Conservation (phyloP, 1,284 basidiomycete genomes). For the Cryptococcus wingfieldii region DNA sequence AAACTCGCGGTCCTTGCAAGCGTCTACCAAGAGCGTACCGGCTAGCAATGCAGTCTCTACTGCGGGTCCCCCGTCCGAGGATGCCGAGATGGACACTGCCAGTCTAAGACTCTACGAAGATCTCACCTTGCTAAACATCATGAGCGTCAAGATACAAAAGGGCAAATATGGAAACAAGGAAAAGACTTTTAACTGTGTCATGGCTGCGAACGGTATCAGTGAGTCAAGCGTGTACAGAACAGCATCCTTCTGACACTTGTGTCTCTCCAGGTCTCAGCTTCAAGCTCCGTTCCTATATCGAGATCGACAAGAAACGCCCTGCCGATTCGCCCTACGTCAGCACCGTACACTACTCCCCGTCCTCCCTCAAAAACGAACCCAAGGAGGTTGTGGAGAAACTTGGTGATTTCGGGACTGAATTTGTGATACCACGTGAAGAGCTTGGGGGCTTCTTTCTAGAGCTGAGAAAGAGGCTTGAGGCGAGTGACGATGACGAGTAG, state of each 20-base stretch:
- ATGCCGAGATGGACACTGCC: conserved; percentile 32
- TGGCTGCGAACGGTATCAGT: conserved; percentile 38
- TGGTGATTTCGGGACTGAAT: conserved; percentile 12
- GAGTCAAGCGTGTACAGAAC: conserved; percentile 11
- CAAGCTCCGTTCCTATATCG: conserved; percentile 37
- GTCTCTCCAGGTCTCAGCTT: conserved; percentile 37
- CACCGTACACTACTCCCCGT: conserved; percentile 14
- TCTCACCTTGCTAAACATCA: conserved; percentile 38
- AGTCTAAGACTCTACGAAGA: conserved; percentile 45
- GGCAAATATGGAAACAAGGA: conserved; percentile 32
- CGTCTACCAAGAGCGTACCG: conserved; percentile 4
- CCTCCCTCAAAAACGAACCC: conserved; percentile 11
- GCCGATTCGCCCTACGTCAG: conserved; percentile 6
- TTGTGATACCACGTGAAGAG: conserved; percentile 14
- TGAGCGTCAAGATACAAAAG: conserved; percentile 33
- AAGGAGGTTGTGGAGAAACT: conserved; percentile 10
- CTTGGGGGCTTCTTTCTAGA: conserved; percentile 14
- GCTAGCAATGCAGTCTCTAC: conserved; percentile 12
- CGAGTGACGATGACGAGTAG: conserved; percentile 7
- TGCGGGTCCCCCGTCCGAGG: conserved; percentile 19
- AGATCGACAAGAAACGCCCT: conserved; percentile 18
- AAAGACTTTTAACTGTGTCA: conserved; percentile 39
- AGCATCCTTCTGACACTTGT: not conserved
- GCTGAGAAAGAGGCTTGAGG: conserved; percentile 7
- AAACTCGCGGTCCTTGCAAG: conserved; percentile 34